A percentile compares a stretch with the other conserved stretches of the same genome.
These are phyloP conservation scores for Tetrahymena elliotti DNA, from an alignment of 73 alveolate species.

Conservation along the genomic window DNA sequence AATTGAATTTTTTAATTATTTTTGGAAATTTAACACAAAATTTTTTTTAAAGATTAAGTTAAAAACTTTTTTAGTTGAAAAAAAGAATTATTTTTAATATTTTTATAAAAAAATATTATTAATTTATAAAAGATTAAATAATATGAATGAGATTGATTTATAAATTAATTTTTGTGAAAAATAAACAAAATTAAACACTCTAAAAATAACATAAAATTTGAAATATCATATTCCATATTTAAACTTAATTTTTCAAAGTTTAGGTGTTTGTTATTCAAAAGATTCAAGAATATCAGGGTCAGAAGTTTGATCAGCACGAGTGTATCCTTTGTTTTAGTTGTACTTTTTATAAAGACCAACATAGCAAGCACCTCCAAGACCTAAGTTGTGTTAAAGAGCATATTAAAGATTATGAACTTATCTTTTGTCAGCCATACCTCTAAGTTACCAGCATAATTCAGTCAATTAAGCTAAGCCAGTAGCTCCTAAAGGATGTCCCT, in stretches of 20 bases:
- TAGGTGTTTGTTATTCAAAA: background rate
- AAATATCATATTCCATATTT: background rate
- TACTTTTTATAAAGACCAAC: constrained; percentile 71
- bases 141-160: too few relatives aligned
- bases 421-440: constrained; percentile 83
- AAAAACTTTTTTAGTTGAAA: too few relatives aligned
- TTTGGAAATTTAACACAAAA: too few relatives aligned
- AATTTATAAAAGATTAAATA: too few relatives aligned
- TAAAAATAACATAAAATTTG: background rate
- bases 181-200: too few relatives aligned
- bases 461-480: constrained; percentile 86
- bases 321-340: constrained; percentile 14
- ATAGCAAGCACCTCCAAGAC: constrained; percentile 86
- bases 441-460: constrained; percentile 80
- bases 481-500: constrained; percentile 90
- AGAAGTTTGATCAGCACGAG: constrained; percentile 25
- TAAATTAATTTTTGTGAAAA: too few relatives aligned
- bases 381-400: constrained; percentile 78
- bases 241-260: background rate
- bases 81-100: too few relatives aligned
- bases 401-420: constrained; percentile 67
- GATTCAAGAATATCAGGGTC: constrained; percentile 25
- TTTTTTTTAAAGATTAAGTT: too few relatives aligned
- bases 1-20: too few relatives aligned
- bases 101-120: too few relatives aligned